Evolutionary conservation across 805 yeast genomes (phyloP), one percentile per base, ranked within the genome.

Genomic region (Schwanniomyces yamadae): DNA sequence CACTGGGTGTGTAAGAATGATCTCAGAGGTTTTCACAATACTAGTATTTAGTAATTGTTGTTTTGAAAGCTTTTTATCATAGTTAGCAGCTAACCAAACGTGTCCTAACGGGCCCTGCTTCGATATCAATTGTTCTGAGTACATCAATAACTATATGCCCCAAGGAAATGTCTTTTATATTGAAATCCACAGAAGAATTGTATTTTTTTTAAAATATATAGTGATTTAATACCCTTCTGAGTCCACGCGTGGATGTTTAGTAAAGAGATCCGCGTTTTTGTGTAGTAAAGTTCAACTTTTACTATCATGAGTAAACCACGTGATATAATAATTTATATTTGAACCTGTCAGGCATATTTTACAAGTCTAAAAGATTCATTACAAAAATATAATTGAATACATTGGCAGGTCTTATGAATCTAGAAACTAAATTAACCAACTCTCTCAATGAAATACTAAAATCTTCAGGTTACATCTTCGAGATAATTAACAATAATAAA

Each of bases 21-120:
- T 48, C 30, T 46, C 46, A 6, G 73, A 60, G 1, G 72, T 82
- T 41, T 79, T 74, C 10, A 75, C 55, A 39, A 90, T 80, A 48
- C 84, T 77, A 10, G 96, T 82, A 48, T 76, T 80, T 32, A 87
- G 66, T 29, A 82, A 68, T 53, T 85, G 91, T 35, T 77, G 78
- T 49, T 83, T 82, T 28, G 89, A 73, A 22, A 86, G 73, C 46
- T 81, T 82, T 49, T 79, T 78, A 48, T 89, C 95, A 61, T 89
- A 73, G 54, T 86, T 89, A 14, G 96, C 91, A 7, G 96, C 96
- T 31, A 89, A 69, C 96, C 96, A 89, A 6, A 88, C 89, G 45
- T 82, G 85, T 2, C 95, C 95, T 41, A 89, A 66, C 1, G 95
- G 95, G 2, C 95, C 95, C 53, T 81, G 81, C 41, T 77, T 80